Evolutionary conservation across 179 eudicot genomes (phyloP), one percentile per base, ranked within the genome.

Genomic region (Silene coronaria): DNA sequence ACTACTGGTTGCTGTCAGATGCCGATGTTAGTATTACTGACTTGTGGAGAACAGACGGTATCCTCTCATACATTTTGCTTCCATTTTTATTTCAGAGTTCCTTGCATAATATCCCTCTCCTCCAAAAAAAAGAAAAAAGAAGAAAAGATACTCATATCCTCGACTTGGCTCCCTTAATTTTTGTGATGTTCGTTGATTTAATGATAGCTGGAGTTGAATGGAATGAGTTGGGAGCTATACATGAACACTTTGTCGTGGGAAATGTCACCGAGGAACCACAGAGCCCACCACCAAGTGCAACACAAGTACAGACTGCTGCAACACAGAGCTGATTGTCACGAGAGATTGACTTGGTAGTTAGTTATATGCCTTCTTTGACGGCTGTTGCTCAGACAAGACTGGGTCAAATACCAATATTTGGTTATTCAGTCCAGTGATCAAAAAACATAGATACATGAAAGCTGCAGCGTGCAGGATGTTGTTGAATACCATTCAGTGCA

Each of bases 1-100:
- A 92, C 86, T 94, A 94, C 89, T 91, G 93, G 96, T 85, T 91
- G 80, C 72, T 87, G 57, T 89, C 96, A 28, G 98, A 94, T 76
- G 88, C 90, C 1, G 97, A 89, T 74, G 86, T 94, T 70, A 90
- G 94, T 86, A 85, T 91, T 77, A 87, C 93, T 13, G 94, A 90
- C 85, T 87, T 91, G 87, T 94, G 98, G 98, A 82, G 87, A 71
- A 82, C 88, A 62, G 97, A 89, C 13, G 70, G 98, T 93, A 93
- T 89, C 88, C 93, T 90, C 82, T 28, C 9, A 51, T 23, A 70
- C 19, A 26, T 53, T 30, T 51, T 16, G 48, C 32, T 70, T 42
- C 48, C 13, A 42, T 42, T 42, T 42, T 9, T 42, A 13, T 42
- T 42, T 11, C 6, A 9, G 13, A 9, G 14, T 72, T 22, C 22